phyloP scores from a whole-genome alignment of 2,329 filamentous ascomycete species.

The Phialophora expanda region DNA sequence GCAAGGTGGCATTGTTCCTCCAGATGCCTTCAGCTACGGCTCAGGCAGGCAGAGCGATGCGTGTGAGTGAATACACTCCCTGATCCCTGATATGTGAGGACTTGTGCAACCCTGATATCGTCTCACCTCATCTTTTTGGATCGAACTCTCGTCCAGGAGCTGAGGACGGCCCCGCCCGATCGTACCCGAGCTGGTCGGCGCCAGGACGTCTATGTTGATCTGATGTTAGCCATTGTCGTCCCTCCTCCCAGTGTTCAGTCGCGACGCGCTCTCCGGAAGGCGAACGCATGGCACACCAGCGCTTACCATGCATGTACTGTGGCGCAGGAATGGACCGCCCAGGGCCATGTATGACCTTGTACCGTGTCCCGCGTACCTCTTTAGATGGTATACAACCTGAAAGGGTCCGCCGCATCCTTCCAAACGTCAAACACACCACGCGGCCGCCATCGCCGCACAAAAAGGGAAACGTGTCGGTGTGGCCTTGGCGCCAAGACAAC shows the following conservation, averaged over 20 bases:
- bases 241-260: background rate
- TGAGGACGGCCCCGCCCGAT: no score
- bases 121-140: background rate
- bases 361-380: background rate
- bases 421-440: background rate
- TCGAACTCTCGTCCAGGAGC: background rate
- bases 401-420: background rate
- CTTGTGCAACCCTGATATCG: background rate
- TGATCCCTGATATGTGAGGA: background rate
- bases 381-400: background rate
- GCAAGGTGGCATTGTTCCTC: background rate
- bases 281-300: no score
- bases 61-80: background rate
- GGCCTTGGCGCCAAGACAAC: background rate
- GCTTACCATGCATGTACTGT: background rate
- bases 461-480: background rate
- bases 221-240: background rate
- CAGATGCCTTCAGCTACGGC: background rate
- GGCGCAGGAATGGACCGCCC: no score
- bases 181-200: background rate
- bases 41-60: background rate
- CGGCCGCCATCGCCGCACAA: background rate
- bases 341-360: background rate
- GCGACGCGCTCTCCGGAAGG: background rate
- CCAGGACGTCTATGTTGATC: background rate